A percentile compares a stretch with the other conserved stretches of the same genome.
These are phyloP conservation scores for Tolypocladium nubicola DNA, from an alignment of 2,329 filamentous ascomycete genomes.

Conservation along the genomic window DNA sequence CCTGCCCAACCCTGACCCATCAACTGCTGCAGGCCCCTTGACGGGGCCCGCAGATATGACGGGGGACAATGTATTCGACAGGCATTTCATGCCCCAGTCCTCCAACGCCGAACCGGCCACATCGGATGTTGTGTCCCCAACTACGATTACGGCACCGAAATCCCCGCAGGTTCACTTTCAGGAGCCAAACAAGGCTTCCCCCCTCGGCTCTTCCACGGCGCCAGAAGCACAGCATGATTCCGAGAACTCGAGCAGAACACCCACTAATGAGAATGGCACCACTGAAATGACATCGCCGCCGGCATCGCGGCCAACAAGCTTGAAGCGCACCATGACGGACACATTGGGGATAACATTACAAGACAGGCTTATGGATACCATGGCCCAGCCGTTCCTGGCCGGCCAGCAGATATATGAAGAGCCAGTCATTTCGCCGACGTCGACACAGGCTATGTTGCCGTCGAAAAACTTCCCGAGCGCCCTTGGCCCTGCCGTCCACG, in stretches of 20 bases:
- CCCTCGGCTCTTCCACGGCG: conserved; percentile 7
- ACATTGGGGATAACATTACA: conserved; percentile 64
- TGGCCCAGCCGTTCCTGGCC: conserved; percentile 69
- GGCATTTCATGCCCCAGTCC: conserved; percentile 54
- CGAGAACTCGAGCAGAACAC: conserved; percentile 40
- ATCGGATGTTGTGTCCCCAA: conserved; percentile 23
- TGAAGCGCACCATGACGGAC: conserved; percentile 87
- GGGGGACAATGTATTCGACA: conserved; percentile 75
- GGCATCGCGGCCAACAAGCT: conserved; percentile 47
- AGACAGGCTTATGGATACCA: conserved; percentile 72
- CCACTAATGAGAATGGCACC: conserved; percentile 45
- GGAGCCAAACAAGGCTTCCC: conserved; percentile 3
- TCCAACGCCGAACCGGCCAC: conserved; percentile 37
- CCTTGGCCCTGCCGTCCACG: conserved; percentile 59
- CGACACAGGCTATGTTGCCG: conserved; percentile 26
- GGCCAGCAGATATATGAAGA: conserved; percentile 24
- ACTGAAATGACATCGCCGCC: conserved; percentile 44
- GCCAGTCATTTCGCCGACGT: conserved; percentile 30
- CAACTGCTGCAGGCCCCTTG: conserved; percentile 45
- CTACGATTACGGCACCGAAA: conserved; percentile 11
- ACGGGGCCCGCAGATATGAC: conserved; percentile 70
- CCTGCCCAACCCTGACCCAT: conserved; percentile 36
- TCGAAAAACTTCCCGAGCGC: conserved; percentile 33
- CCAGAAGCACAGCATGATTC: conserved; percentile 22
- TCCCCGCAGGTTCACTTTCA: conserved; percentile 6